Evolutionary conservation across 768 basidiomycete species (phyloP).

Genomic region (Roridomyces roridus): DNA sequence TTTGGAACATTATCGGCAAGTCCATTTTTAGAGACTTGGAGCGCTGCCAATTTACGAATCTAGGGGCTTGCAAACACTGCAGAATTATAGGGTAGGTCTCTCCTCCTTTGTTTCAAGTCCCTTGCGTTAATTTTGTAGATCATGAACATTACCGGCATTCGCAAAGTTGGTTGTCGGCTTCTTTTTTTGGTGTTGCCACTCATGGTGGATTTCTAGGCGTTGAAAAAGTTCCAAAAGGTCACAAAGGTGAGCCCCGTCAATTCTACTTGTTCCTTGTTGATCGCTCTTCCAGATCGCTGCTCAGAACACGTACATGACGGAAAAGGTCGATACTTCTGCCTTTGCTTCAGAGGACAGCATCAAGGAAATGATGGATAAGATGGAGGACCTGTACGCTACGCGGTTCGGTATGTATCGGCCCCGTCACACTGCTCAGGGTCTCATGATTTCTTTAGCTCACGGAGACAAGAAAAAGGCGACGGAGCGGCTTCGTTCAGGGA

Average conservation of each 20-base stretch:
- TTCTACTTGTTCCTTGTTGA: background rate
- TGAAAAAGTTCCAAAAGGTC: constrained; percentile 87
- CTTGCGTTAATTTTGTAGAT: constrained; percentile 48
- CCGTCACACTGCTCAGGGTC: background rate
- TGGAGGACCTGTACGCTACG: constrained; percentile 78
- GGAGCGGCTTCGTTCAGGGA: constrained; percentile 62
- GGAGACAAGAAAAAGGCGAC: constrained; percentile 85
- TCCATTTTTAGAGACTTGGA: too few species aligned
- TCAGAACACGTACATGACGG: constrained; percentile 79
- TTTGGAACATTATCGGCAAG: constrained; percentile 80
- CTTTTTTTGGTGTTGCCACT: too few species aligned
- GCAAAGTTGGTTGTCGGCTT: constrained; percentile 51
- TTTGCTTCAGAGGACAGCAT: constrained; percentile 71
- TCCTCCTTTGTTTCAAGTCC: background rate
- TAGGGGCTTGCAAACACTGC: constrained; percentile 82
- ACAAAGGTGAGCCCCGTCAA: constrained; percentile 55
- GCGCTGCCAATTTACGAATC: too few species aligned
- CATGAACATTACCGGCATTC: constrained; percentile 89
- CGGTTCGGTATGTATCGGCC: constrained; percentile 67
- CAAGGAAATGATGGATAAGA: constrained; percentile 70
- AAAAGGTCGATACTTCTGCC: constrained; percentile 74
- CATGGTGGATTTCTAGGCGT: constrained; percentile 24
- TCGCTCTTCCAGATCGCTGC: constrained; percentile 57
- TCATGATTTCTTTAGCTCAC: constrained; percentile 37
- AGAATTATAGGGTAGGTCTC: constrained; percentile 80